These are phyloP conservation scores for Hyphodiscus hymeniophilus DNA, from an alignment of 495 filamentous ascomycete genomes.

Conservation along the genomic window DNA sequence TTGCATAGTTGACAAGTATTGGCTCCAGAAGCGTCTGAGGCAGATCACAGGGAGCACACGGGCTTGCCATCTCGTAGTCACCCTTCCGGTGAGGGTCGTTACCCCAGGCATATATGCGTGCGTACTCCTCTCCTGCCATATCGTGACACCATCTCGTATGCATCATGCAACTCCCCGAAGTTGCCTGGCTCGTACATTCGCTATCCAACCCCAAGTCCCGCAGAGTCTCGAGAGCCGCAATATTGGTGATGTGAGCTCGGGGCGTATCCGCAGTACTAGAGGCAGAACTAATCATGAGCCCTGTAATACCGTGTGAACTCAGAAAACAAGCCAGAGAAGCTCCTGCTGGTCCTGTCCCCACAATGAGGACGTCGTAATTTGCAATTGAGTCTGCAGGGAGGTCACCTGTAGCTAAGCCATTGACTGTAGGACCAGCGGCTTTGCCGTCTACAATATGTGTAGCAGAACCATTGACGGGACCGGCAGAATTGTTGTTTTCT, in stretches of 20 bases:
- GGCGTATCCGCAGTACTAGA: constrained; percentile 42
- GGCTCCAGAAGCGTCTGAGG: constrained; percentile 39
- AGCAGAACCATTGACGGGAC: too few species aligned
- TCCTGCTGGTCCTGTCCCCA: constrained; percentile 47
- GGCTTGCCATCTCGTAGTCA: constrained; percentile 36
- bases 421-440: too few species aligned
- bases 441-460: too few species aligned
- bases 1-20: constrained; percentile 32
- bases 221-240: constrained; percentile 43
- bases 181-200: constrained; percentile 30
- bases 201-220: constrained; percentile 47
- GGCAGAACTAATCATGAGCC: constrained; percentile 37
- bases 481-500: too few species aligned
- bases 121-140: constrained; percentile 49
- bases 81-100: constrained; percentile 38
- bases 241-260: constrained; percentile 46
- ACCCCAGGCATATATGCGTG: constrained; percentile 43
- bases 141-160: constrained; percentile 44
- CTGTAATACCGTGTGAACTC: constrained; percentile 31
- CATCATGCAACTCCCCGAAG: constrained; percentile 34
- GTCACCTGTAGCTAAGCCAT: too few species aligned
- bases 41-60: constrained; percentile 34
- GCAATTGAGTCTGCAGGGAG: not conserved
- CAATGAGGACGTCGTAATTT: constrained; percentile 31
- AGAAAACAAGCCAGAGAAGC: constrained; percentile 46